Base-by-base conservation (phyloP, 805 yeast species). In the Candida montana region DNA sequence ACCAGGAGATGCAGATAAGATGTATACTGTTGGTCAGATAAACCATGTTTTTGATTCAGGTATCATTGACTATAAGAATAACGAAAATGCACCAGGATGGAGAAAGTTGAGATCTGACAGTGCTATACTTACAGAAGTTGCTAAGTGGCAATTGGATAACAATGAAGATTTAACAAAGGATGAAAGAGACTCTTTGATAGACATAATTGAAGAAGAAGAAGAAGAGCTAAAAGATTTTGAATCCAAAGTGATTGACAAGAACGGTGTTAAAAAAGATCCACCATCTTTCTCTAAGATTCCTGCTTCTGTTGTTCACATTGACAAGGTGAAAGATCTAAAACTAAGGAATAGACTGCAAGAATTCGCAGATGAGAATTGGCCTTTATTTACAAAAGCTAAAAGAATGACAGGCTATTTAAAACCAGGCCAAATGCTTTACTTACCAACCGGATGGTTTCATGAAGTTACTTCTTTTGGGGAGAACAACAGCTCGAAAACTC, bases 371-470 rank as follows among this genome's bases (percentile, higher is more conserved):
- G 40, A 47, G 5, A 56, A 65, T 24, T 82, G 73, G 59, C 83
- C 84, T 0, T 65, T 68, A 1, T 65, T 80, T 38, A 53, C 68
- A 31, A 46, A 60, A 1, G 64, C 77, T 2, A 58, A 64, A 16
- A 65, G 68, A 35, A 53, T 71, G 13, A 64, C 69, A 15, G 77
- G 78, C 2, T 64, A 71, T 54, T 49, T 83, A 21, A 54, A 69
- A 23, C 79, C 81, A 0, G 88, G 88, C 0, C 78, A 82, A 37
- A 76, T 81, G 80, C 57, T 83, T 18, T 83, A 75, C 54, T 56
- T 83, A 20, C 91, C 91, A 1, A 74, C 84, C 1, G 89, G 91
- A 3, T 83, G 90, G 90, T 83, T 83, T 53, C 91, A 83, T 56
- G 91, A 83, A 57, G 91, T 83, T 2, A 74, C 85, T 1, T 79